Conservation (phyloP, 2,329 filamentous ascomycete species). For the Harringtonia aguacate region DNA sequence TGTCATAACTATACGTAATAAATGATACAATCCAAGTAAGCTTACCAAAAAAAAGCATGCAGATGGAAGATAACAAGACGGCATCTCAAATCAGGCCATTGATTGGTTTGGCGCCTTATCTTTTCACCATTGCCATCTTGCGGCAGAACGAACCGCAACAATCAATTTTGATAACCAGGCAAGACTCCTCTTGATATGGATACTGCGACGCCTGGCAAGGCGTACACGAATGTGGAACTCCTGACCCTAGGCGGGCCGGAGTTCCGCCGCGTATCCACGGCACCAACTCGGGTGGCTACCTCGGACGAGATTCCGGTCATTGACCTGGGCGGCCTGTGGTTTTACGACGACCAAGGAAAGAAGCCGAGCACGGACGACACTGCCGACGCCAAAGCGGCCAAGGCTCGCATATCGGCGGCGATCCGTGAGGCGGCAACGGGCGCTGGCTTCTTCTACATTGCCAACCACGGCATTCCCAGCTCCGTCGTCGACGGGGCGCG, state of each 20-base stretch:
- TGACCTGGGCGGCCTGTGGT: constrained; percentile 31
- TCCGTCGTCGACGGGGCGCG: constrained; percentile 6
- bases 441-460: constrained; percentile 15
- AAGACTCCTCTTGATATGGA: no score
- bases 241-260: constrained; percentile 24
- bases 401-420: constrained; percentile 23
- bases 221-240: neutral
- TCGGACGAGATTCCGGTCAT: constrained; percentile 41
- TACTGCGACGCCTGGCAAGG: neutral
- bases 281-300: constrained; percentile 24
- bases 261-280: constrained; percentile 22
- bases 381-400: constrained; percentile 10
- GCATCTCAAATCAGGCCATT: no score
- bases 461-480: constrained; percentile 15
- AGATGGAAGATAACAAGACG: no score
- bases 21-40: no score
- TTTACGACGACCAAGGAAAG: constrained; percentile 21
- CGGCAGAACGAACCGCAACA: no score
- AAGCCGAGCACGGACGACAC: neutral
- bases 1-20: no score
- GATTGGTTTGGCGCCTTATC: no score
- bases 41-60: no score
- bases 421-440: constrained; percentile 20
- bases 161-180: no score
- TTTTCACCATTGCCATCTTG: no score